phyloP scores from a whole-genome alignment of 441 rosid species.

The Croton laevigatus region DNA sequence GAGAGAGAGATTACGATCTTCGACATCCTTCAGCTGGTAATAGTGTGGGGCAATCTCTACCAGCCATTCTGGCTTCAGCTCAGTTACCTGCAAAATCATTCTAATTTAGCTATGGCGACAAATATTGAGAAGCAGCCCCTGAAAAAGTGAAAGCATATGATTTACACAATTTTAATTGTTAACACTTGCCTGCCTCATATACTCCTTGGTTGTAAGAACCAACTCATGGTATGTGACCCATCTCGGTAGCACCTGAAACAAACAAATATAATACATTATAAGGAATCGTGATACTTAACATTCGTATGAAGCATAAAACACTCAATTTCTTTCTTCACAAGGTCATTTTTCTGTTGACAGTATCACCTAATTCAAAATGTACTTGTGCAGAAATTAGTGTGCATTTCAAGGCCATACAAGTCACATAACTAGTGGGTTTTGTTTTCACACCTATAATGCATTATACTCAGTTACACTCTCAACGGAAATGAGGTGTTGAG shows the following conservation, averaged over 20 bases:
- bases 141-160: neutral
- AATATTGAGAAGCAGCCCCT: neutral
- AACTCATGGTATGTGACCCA: slow-evolving; percentile 95
- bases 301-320: neutral
- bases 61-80: slow-evolving; percentile 97
- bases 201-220: slow-evolving; percentile 92
- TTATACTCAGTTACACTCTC: too few species aligned
- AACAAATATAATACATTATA: slow-evolving; percentile 2
- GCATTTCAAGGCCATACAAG: too few species aligned
- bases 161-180: neutral
- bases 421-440: too few species aligned
- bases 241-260: slow-evolving; percentile 73
- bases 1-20: slow-evolving; percentile 56
- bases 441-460: too few species aligned
- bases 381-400: neutral
- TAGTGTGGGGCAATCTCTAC: slow-evolving; percentile 95
- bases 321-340: neutral
- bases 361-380: neutral
- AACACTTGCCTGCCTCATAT: slow-evolving; percentile 77
- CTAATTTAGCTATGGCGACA: slow-evolving; percentile 26
- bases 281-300: too few species aligned
- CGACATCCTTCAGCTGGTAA: slow-evolving; percentile 95
- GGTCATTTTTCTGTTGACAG: neutral
- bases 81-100: slow-evolving; percentile 67
- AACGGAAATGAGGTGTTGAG: too few species aligned